Conservation (phyloP, 495 filamentous ascomycete species). For the Cairneyella variabilis region DNA sequence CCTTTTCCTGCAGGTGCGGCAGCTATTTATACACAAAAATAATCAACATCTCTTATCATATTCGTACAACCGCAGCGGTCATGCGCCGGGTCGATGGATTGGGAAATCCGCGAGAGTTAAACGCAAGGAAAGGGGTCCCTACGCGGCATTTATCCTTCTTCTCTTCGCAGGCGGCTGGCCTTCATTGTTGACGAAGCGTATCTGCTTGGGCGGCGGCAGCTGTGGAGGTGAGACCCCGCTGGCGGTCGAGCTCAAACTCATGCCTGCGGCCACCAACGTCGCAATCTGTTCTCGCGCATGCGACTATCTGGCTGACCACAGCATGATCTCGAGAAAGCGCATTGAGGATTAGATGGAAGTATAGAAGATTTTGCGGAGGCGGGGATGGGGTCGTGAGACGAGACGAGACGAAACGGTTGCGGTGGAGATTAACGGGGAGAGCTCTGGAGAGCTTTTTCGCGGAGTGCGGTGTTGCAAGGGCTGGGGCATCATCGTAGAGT, state of each 20-base stretch:
- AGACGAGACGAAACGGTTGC: neutral
- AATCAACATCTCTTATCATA: neutral
- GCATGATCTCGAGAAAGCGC: neutral
- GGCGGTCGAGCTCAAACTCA: constrained; percentile 14
- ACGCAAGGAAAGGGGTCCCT: constrained; percentile 25
- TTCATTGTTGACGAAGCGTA: constrained; percentile 79
- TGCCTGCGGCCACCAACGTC: neutral
- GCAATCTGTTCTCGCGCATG: neutral
- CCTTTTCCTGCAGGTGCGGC: constrained; percentile 74
- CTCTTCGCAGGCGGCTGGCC: constrained; percentile 78
- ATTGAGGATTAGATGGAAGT: neutral
- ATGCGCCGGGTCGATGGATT: neutral
- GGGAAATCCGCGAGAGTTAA: neutral
- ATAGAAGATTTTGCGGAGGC: neutral
- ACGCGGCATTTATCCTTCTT: constrained; percentile 79
- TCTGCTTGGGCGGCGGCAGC: constrained; percentile 47
- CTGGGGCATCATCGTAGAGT: neutral
- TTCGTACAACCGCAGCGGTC: neutral
- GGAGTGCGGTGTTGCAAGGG: neutral
- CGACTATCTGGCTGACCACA: neutral
- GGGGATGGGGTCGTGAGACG: neutral
- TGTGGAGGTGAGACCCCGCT: constrained; percentile 23
- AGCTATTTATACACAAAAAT: constrained; percentile 39
- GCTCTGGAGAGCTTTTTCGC: neutral
- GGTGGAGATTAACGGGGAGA: neutral